A percentile compares a stretch with the other conserved stretches of the same genome.
phyloP scores from a whole-genome alignment of 768 basidiomycete species.

The Artomyces pyxidatus region DNA sequence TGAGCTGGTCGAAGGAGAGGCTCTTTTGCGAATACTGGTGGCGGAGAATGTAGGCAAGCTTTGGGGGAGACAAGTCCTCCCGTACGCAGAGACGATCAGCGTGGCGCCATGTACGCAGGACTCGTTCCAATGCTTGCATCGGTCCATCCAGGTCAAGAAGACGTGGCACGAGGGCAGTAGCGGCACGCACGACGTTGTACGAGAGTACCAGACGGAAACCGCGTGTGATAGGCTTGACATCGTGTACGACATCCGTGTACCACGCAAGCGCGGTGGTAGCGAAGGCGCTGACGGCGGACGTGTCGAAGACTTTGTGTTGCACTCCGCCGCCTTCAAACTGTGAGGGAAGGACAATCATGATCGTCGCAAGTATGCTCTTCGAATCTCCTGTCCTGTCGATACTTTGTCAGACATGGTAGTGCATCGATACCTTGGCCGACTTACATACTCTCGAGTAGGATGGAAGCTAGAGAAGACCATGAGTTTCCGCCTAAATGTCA shows the following conservation, averaged over 20 bases:
- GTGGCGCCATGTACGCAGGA: neutral
- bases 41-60: neutral
- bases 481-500: neutral
- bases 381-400: neutral
- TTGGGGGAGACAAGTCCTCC: neutral
- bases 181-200: neutral
- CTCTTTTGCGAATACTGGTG: neutral
- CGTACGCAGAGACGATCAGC: neutral
- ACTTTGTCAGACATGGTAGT: neutral
- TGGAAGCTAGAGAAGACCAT: neutral
- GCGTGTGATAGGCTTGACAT: neutral
- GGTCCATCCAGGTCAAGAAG: neutral
- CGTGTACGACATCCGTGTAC: neutral
- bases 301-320: neutral
- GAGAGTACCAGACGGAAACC: neutral
- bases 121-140: neutral
- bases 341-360: neutral
- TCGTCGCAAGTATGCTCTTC: neutral
- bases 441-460: neutral
- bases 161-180: neutral
- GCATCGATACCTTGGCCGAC: neutral
- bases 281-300: neutral
- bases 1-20: neutral
- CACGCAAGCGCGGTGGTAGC: neutral
- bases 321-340: neutral